Base-by-base conservation (phyloP, 2,329 filamentous ascomycete genomes). In the Neophaeococcomyces mojaviensis region DNA sequence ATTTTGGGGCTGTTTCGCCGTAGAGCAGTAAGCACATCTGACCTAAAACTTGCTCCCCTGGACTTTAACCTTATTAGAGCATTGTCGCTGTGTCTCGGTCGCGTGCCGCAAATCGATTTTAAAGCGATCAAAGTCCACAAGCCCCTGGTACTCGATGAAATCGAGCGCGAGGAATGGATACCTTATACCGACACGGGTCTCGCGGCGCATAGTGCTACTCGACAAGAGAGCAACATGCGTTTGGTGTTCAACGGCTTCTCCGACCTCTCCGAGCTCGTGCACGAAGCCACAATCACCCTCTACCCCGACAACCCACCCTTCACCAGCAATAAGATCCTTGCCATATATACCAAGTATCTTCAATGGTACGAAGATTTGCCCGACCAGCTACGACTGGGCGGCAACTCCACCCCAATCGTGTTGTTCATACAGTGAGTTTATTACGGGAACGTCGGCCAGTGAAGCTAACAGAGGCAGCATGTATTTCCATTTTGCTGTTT, bases 1-100 rank as follows among this genome's bases (percentile, higher is more conserved):
- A 6, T 46, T 46, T 19, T 46, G 43, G 43, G 43, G 43, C 7
- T 46, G 34, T 38, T 46, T 38, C 19, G 36, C 43, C 22, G n/a
- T 38, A n/a, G 43, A 46, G 22, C 43, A 46, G 43, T 46, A 44
- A 35, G 40, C 31, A 18, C 20, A 18, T 2, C 10, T 28, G 24
- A 28, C 18, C 20, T 3, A 6, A 13, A 22, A 44, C 9, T 22
- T 36, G 4, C 6, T 3, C 12, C n/a, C 6, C 18, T 9, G 3
- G 28, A 13, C 34, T n/a, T 22, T 44, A 15, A 44, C 15, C 22
- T 24, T 10, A 2, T 15, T 19, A 46, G 43, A 22, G 43, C 43
- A 4, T 46, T 33, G 43, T 16, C 22, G 20, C 43, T 46, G 6
- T 30, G 20, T 39, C 18, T 46, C 16, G 43, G 43, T 1, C 33